Evolutionary conservation across 257 asterid species (phyloP).

Genomic region (Perilla frutescens): DNA sequence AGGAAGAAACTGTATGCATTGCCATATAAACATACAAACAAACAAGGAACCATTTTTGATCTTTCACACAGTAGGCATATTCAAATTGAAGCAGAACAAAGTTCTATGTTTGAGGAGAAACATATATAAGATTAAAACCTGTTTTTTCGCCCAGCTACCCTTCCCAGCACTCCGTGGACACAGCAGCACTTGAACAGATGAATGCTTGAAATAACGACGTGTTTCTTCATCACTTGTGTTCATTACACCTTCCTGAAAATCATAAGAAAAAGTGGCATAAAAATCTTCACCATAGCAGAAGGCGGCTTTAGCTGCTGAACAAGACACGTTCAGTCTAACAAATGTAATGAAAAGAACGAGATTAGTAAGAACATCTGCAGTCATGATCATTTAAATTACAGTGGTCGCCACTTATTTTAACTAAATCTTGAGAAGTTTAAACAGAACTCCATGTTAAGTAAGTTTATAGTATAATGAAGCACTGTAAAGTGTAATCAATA

Average conservation of each 20-base stretch:
- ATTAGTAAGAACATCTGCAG: not conserved
- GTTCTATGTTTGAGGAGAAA: conserved; percentile 2
- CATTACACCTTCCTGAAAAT: conserved; percentile 82
- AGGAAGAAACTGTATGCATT: not conserved
- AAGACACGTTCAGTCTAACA: not conserved
- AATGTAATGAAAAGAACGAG: not conserved
- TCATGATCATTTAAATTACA: not conserved
- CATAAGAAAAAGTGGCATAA: conserved; percentile 19
- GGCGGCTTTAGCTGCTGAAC: conserved; percentile 17
- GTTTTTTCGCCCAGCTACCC: conserved; percentile 82
- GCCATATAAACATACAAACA: not conserved
- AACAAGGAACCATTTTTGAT: not conserved
- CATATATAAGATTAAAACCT: conserved; percentile 28
- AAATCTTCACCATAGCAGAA: conserved; percentile 1
- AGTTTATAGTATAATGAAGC: not conserved
- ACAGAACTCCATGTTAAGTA: not conserved
- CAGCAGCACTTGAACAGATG: conserved; percentile 83
- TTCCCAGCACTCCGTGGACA: conserved; percentile 85
- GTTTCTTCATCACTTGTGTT: conserved; percentile 86
- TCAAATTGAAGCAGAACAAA: conserved; percentile 16
- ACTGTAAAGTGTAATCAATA: conserved; percentile 5
- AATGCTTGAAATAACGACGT: conserved; percentile 85
- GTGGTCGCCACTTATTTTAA: not conserved
- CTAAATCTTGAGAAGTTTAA: conserved; percentile 2
- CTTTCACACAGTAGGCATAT: not conserved